Conservation (phyloP, 2,329 filamentous ascomycete species). For the Penicillium sp. region DNA sequence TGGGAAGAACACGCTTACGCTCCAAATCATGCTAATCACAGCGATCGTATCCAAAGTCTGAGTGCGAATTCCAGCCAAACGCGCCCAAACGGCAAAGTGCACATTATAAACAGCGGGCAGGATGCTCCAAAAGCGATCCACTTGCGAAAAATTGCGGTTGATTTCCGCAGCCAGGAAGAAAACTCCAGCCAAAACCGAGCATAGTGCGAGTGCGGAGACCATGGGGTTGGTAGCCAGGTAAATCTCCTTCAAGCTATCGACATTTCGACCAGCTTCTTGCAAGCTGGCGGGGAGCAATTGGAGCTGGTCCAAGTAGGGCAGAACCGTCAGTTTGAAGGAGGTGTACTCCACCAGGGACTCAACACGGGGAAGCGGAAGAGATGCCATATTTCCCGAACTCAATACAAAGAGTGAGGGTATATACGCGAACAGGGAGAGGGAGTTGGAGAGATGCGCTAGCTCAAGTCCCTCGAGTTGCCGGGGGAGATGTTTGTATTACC, state of each 20-base stretch:
- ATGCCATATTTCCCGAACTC: conserved; percentile 57
- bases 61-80: conserved; percentile 72
- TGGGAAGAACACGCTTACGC: conserved; percentile 59
- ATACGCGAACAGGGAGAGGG: conserved; percentile 17
- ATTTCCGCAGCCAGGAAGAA: conserved; percentile 80
- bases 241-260: conserved; percentile 68
- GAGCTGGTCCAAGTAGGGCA: conserved; percentile 75
- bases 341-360: conserved; percentile 74
- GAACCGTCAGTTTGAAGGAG: conserved; percentile 75
- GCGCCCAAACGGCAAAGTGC: conserved; percentile 84
- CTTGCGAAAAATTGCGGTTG: conserved; percentile 95
- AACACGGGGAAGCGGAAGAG: conserved; percentile 67
- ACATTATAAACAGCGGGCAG: conserved; percentile 84
- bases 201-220: conserved; percentile 73
- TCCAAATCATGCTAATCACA: conserved; percentile 76
- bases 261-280: conserved; percentile 64
- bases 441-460: conserved; percentile 14
- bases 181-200: conserved; percentile 71
- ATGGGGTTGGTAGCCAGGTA: conserved; percentile 89
- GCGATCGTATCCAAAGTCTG: conserved; percentile 74
- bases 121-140: conserved; percentile 91
- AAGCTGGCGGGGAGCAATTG: conserved; percentile 71
- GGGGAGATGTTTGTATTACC: conserved; percentile 27
- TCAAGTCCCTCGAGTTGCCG: background rate
- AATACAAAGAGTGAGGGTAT: conserved; percentile 5